Percentiles rank a stretch among this genome's conserved stretches.
phyloP scores from a whole-genome alignment of 176 grass and related monocot genomes.

The Aegilops bicornis region DNA sequence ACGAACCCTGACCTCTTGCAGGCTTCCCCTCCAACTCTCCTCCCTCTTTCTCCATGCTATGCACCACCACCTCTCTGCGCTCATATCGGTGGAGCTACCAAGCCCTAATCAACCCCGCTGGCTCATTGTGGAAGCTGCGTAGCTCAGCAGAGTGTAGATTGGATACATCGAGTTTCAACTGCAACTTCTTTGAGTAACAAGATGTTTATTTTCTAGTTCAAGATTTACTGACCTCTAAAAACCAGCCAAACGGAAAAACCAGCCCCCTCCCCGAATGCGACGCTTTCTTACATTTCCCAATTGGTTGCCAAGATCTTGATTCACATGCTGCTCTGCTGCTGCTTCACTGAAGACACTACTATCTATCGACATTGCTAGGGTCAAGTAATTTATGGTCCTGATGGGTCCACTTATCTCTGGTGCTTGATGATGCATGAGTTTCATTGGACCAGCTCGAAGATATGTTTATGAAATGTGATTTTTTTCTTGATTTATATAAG shows the following conservation, averaged over 20 bases:
- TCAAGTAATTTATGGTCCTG: conserved; percentile 23
- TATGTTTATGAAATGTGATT: conserved; percentile 11
- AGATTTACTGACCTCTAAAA: no score
- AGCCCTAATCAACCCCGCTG: background rate
- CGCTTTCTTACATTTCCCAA: background rate
- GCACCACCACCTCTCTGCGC: background rate
- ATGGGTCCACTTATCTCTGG: background rate
- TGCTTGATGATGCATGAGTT: conserved; percentile 5
- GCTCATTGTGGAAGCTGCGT: background rate
- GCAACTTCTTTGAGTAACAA: background rate
- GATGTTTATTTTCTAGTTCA: conserved; percentile 1
- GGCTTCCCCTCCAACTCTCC: background rate
- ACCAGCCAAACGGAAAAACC: no score
- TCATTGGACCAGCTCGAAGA: background rate
- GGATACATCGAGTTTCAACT: background rate
- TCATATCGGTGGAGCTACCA: background rate
- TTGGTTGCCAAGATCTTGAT: background rate
- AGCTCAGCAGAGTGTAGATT: background rate
- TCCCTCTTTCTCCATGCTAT: background rate
- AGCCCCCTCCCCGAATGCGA: background rate
- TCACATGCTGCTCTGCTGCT: background rate
- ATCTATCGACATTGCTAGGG: background rate
- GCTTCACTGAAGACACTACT: conserved; percentile 23
- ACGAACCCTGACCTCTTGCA: background rate
- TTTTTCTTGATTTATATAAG: conserved; percentile 20